Base-by-base conservation (phyloP, 108 stramenopile genomes). In the Pseudonitzschia multiseries region DNA sequence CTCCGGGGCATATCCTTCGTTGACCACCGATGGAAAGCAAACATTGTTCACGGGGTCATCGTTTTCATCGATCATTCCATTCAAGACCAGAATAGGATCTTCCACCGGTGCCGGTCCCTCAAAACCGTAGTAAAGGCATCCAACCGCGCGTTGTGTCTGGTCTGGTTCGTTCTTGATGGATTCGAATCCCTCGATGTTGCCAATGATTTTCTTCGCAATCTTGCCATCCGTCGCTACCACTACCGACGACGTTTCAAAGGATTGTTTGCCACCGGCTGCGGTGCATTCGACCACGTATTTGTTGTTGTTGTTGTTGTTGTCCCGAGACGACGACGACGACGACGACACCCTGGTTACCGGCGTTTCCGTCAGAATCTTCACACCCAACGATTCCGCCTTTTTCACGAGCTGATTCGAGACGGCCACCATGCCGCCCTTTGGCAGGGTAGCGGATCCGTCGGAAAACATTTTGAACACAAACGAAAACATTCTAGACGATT, bases 401-500 rank as follows among this genome's bases (percentile, higher is more conserved):
- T 81, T 70, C 18, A 46, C 84, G 44, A 95, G 66, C 62, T 93
- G 92, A 41, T 90, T 57, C 0, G 88, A 40, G 8, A 96, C 90
- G 17, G 83, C 74, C 54, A 78, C 79, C 85, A 96, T 96, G 0
- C 94, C 94, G 1, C 85, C 88, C 17, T 31, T 50, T 3, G 94
- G 94, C 44, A 96, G 70, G 22, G 86, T 82, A 0, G 86, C 90
- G 51, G 80, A 76, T 15, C 94, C 92, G 40, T 87, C 77, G 18
- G 89, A 81, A 71, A 92, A 92, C 92, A 93, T 93, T 74, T 92
- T 91, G 70, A 96, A 87, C 0, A 96, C 78, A 69, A 93, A 96
- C 65, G 86, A 85, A 78, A 96, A 92, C 94, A 96, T 96, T 15
- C 89, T 75, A 17, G 89, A 91, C 10, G 86, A 87, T 75, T 93